Percentiles rank a stretch among this genome's conserved stretches.
These are phyloP conservation scores for Venturia effusa DNA, from an alignment of 2,329 filamentous ascomycete species.

Conservation along the genomic window DNA sequence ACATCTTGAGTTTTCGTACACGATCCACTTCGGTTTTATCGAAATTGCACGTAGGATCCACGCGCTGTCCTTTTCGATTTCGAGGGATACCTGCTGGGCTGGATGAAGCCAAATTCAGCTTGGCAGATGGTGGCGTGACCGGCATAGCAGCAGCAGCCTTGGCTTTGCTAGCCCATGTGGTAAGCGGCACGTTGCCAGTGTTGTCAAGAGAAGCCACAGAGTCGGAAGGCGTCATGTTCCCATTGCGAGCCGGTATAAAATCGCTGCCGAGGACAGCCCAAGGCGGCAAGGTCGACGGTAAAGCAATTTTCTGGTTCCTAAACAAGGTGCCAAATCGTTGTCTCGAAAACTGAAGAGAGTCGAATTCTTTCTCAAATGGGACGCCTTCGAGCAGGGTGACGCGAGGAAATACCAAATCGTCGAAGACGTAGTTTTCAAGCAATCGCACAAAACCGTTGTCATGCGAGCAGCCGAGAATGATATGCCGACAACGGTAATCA, in stretches of 20 bases:
- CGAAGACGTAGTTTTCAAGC: constrained; percentile 38
- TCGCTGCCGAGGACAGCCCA: neutral
- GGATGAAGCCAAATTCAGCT: constrained; percentile 24
- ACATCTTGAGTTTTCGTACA: constrained; percentile 51
- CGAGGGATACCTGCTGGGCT: constrained; percentile 34
- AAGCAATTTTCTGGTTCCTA: constrained; percentile 22
- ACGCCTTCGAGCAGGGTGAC: constrained; percentile 47
- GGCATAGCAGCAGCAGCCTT: neutral
- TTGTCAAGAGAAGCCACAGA: neutral
- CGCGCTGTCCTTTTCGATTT: constrained; percentile 48
- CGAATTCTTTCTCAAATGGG: constrained; percentile 44
- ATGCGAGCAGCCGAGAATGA: constrained; percentile 49
- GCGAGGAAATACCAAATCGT: constrained; percentile 33
- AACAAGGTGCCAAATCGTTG: constrained; percentile 43
- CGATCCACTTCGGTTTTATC: constrained; percentile 47
- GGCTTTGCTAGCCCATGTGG: constrained; percentile 3
- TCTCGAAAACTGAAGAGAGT: constrained; percentile 33
- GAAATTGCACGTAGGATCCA: constrained; percentile 41
- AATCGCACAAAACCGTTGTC: constrained; percentile 44
- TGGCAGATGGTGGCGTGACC: constrained; percentile 23
- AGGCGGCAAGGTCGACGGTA: neutral
- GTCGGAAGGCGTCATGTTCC: neutral
- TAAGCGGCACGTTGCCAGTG: neutral
- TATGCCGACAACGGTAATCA: constrained; percentile 49
- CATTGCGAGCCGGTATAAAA: constrained; percentile 3